These are phyloP conservation scores for Aegle marmelos DNA, from an alignment of 345 rosid genomes.

Conservation along the genomic window DNA sequence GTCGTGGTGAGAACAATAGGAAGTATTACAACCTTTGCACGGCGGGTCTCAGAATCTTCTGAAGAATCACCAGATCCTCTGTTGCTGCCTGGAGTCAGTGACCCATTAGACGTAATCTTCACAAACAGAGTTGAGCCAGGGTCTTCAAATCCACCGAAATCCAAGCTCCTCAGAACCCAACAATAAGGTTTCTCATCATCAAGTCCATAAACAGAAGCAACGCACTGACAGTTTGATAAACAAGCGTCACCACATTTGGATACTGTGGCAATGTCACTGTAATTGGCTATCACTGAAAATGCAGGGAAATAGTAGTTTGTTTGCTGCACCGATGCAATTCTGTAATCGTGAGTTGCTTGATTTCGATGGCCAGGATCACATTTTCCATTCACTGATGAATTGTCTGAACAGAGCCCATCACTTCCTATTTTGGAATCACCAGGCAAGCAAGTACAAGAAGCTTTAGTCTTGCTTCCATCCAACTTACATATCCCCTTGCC, in stretches of 20 bases:
- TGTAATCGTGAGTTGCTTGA: constrained; percentile 31
- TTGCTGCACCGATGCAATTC: constrained; percentile 60
- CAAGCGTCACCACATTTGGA: constrained; percentile 74
- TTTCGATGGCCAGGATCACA: constrained; percentile 38
- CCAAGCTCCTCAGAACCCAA: constrained; percentile 69
- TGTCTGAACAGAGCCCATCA: constrained; percentile 40
- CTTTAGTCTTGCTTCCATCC: constrained; percentile 67
- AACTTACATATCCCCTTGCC: constrained; percentile 80
- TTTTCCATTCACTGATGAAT: constrained; percentile 42
- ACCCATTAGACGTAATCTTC: constrained; percentile 51
- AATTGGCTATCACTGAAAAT: constrained; percentile 58
- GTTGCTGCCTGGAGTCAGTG: constrained; percentile 13
- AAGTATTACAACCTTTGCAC: constrained; percentile 46
- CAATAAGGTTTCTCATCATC: constrained; percentile 89
- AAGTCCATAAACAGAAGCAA: constrained; percentile 86
- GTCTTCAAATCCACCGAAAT: constrained; percentile 81
- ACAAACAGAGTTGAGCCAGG: constrained; percentile 74
- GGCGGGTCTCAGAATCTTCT: constrained; percentile 9
- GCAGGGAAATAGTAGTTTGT: constrained; percentile 75
- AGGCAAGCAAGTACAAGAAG: constrained; percentile 71
- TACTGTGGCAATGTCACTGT: constrained; percentile 53
- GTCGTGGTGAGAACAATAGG: constrained; percentile 67
- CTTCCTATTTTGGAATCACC: constrained; percentile 47
- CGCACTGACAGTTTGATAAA: constrained; percentile 69
- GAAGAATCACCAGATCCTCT: constrained; percentile 16